These are phyloP conservation scores for Stellera chamaejasme DNA, from an alignment of 345 rosid species.

Conservation along the genomic window DNA sequence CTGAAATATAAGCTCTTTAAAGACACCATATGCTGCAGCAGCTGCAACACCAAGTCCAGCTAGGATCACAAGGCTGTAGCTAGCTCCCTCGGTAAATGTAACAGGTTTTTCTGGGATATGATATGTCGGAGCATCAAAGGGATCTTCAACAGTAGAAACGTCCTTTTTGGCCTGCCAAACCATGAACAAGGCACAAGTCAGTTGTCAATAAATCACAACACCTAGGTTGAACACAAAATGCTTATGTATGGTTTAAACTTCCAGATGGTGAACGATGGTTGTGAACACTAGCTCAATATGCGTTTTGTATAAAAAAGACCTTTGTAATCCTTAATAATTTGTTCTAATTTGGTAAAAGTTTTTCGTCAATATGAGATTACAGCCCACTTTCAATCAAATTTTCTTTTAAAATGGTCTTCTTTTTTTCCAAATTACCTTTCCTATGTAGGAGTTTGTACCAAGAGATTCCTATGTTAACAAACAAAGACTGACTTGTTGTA, in stretches of 20 bases:
- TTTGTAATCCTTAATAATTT: neutral
- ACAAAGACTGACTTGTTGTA: neutral
- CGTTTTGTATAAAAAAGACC: neutral
- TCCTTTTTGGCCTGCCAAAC: slow-evolving; percentile 62
- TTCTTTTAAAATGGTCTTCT: too few species aligned
- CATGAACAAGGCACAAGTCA: slow-evolving; percentile 3
- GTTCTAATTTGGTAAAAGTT: too few species aligned
- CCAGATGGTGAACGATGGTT: neutral
- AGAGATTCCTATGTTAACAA: neutral
- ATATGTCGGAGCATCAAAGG: slow-evolving; percentile 92
- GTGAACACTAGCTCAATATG: neutral
- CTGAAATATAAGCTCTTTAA: slow-evolving; percentile 86
- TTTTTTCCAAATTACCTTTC: neutral
- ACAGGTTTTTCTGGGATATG: slow-evolving; percentile 94
- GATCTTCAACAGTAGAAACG: slow-evolving; percentile 85
- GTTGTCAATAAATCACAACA: neutral
- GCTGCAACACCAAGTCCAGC: slow-evolving; percentile 92
- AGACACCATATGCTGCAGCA: slow-evolving; percentile 83
- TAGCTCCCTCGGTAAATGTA: slow-evolving; percentile 89
- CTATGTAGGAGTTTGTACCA: neutral
- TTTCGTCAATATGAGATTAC: too few species aligned
- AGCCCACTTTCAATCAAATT: too few species aligned
- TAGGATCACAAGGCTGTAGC: slow-evolving; percentile 80
- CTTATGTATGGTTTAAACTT: neutral
- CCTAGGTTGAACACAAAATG: too few species aligned